phyloP scores from a whole-genome alignment of 2,329 filamentous ascomycete genomes.

The Exophiala sideris region DNA sequence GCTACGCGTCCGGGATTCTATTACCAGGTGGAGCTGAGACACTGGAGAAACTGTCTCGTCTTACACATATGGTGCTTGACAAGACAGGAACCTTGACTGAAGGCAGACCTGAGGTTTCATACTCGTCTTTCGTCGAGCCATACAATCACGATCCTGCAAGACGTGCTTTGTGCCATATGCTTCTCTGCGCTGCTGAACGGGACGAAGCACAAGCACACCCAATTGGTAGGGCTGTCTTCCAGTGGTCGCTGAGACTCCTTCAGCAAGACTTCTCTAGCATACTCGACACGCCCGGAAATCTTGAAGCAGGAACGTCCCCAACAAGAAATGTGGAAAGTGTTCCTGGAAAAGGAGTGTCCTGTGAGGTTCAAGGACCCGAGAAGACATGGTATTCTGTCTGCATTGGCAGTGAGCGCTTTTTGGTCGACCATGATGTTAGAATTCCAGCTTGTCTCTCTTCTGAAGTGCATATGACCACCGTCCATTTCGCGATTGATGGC shows the following conservation, averaged over 20 bases:
- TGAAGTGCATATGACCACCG: constrained; percentile 47
- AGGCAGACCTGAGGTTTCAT: constrained; percentile 43
- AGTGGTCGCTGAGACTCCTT: constrained; percentile 14
- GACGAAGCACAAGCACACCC: constrained; percentile 17
- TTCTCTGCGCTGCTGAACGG: constrained; percentile 19
- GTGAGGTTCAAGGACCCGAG: constrained; percentile 7
- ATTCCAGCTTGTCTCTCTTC: neutral
- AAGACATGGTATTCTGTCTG: constrained; percentile 12
- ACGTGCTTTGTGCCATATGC: constrained; percentile 7
- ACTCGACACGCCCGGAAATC: neutral
- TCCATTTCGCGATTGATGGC: constrained; percentile 54
- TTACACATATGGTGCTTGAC: constrained; percentile 69
- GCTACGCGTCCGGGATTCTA: constrained; percentile 8
- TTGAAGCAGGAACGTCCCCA: constrained; percentile 3
- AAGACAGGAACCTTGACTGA: constrained; percentile 74
- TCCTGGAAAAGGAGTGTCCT: constrained; percentile 12
- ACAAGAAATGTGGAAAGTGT: constrained; percentile 7
- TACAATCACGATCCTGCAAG: constrained; percentile 5
- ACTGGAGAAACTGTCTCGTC: constrained; percentile 60
- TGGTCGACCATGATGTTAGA: constrained; percentile 7
- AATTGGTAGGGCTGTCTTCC: constrained; percentile 15
- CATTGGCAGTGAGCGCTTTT: constrained; percentile 11
- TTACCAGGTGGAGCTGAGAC: constrained; percentile 43
- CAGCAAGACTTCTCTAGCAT: neutral
- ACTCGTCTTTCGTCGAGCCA: constrained; percentile 1